A percentile compares a stretch with the other conserved stretches of the same genome.
phyloP scores from a whole-genome alignment of 2,329 filamentous ascomycete genomes.

The Calonectria pseudoreteaudii region DNA sequence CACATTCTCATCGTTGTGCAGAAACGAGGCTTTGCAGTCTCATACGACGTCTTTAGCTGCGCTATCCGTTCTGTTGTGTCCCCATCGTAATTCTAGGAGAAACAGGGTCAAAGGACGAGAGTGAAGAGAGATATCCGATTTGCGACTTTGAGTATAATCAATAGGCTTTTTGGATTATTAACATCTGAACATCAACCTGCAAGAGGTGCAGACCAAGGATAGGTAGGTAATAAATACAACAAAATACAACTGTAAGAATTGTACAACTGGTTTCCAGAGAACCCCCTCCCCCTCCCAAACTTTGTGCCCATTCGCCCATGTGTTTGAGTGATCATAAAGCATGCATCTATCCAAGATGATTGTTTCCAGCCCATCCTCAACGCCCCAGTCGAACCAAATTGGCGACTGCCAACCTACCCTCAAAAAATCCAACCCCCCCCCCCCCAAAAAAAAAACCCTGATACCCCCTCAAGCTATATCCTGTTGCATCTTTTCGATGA shows the following conservation, averaged over 20 bases:
- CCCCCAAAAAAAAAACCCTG: background rate
- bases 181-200: background rate
- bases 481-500: background rate
- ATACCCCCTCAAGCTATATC: slow-evolving; percentile 6
- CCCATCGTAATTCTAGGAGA: slow-evolving; percentile 1
- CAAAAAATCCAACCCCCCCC: background rate
- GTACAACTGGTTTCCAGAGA: background rate
- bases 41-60: slow-evolving; percentile 38
- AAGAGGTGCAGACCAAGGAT: background rate
- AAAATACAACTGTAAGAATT: background rate
- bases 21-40: slow-evolving; percentile 39
- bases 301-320: background rate
- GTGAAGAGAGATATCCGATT: background rate
- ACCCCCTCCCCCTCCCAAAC: background rate
- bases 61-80: slow-evolving; percentile 38
- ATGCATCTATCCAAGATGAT: slow-evolving; percentile 12
- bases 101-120: background rate
- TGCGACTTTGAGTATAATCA: background rate
- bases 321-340: slow-evolving; percentile 9
- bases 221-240: background rate
- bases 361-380: background rate
- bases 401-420: background rate
- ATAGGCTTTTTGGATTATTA: background rate
- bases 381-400: slow-evolving; percentile 18
- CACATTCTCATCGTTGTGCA: background rate